Percentiles rank a stretch among this genome's conserved stretches.
phyloP scores from a whole-genome alignment of 78 protist species.

The Corallochytrium limacisporum region DNA sequence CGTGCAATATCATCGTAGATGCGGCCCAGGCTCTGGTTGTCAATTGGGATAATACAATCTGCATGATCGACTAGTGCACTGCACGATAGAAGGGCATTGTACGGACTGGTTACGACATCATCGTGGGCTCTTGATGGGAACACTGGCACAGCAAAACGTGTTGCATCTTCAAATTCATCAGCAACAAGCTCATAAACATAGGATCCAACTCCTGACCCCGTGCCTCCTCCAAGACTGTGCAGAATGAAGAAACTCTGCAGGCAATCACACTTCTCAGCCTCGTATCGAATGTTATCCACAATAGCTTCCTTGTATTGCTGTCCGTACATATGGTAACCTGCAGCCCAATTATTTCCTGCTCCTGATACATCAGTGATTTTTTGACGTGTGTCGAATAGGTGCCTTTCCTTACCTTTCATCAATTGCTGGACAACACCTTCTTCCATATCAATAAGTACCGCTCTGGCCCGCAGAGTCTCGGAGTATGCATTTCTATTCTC shows the following conservation, averaged over 20 bases:
- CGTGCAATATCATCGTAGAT: not conserved
- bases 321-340: slow-evolving; percentile 40
- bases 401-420: no score
- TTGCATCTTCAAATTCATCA: slow-evolving; percentile 30
- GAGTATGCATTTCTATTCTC: not conserved
- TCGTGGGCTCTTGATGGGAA: slow-evolving; percentile 46
- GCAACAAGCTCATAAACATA: slow-evolving; percentile 17
- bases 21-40: slow-evolving; percentile 44
- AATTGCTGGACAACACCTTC: slow-evolving; percentile 79
- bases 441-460: slow-evolving; percentile 70
- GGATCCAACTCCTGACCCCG: slow-evolving; percentile 78
- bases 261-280: slow-evolving; percentile 50
- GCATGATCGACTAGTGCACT: slow-evolving; percentile 35
- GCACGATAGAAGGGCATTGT: slow-evolving; percentile 29
- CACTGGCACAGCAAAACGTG: slow-evolving; percentile 30
- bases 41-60: slow-evolving; percentile 47
- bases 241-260: slow-evolving; percentile 42
- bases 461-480: slow-evolving; percentile 21
- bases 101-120: slow-evolving; percentile 61
- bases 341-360: slow-evolving; percentile 74
- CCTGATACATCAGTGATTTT: slow-evolving; percentile 37
- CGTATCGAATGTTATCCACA: slow-evolving; percentile 7
- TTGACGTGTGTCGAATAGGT: slow-evolving; percentile 41
- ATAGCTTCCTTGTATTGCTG: slow-evolving; percentile 1
- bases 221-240: slow-evolving; percentile 68